Evolutionary conservation across 2,329 filamentous ascomycete species (phyloP), one percentile per base, ranked within the genome.

Genomic region (Paecilomyces formosus): DNA sequence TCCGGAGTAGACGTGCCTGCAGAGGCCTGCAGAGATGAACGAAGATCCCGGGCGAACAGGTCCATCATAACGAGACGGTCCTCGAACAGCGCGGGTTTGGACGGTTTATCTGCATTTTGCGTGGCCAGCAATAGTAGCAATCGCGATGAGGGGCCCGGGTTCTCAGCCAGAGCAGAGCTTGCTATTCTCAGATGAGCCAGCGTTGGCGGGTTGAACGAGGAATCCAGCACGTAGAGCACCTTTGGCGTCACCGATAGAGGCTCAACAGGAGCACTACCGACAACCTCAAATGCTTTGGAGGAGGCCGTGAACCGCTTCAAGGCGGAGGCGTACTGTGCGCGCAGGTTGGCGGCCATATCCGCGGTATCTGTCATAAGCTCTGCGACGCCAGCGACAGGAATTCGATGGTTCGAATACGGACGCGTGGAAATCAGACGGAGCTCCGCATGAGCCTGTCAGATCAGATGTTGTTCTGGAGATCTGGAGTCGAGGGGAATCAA

Each of bases 141-240:
- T 8, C 84, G 58, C 67, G 76, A 61, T 24, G 66, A 61, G 35
- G 58, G 56, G 56, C 59, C 57, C 6, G 65, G 61, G 18, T 71
- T 66, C 45, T 76, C 71, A 52, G 73, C 70, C 4, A 87, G 63
- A 1, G 84, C 83, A 15, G 81, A 80, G 30, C 75, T 76, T 4
- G 80, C 82, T 33, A 88, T 80, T 22, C 75, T 74, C 18, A 81
- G 73, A 66, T 88, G 85, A 9, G 85, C 85, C 56, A 77, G 74
- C 2, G 83, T 85, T 1, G 85, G 85, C 11, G 85, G 85, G 62
- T 88, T 88, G 79, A 86, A 87, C 24, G 83, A 86, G 0, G 84
- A 86, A 67, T 87, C 85, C 53, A 87, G 77, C 57, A 88, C 83
- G 70, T 85, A 85, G 56, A 88, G 79, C n/a, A 68, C 64, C n/a